Percentiles rank a stretch among this genome's conserved stretches.
Conservation (phyloP, 805 yeast species). For the Yamadazyma kitorensis region DNA sequence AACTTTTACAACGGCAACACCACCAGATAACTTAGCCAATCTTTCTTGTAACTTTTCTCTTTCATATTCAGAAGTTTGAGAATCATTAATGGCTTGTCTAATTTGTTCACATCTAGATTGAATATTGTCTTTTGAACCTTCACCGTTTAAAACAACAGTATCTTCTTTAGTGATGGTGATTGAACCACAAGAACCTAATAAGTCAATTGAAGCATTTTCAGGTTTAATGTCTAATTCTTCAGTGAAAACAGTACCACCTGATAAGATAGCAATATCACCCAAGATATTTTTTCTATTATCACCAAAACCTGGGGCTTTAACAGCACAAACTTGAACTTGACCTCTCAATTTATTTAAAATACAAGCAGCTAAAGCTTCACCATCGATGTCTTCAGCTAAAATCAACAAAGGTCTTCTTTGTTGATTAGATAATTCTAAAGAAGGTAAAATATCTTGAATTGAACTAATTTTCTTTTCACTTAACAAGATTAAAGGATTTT, state of each 20-base stretch:
- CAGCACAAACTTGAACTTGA: constrained; percentile 96
- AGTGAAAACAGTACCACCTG: constrained; percentile 90
- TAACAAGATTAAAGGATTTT: constrained; percentile 83
- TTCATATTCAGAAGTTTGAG: constrained; percentile 85
- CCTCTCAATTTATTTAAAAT: constrained; percentile 96
- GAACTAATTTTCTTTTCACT: constrained; percentile 89
- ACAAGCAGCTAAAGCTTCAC: constrained; percentile 98
- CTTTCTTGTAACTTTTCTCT: constrained; percentile 96
- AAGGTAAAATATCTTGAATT: constrained; percentile 87
- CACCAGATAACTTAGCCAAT: constrained; percentile 93
- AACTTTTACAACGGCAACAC: constrained; percentile 97
- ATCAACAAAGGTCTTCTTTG: constrained; percentile 89
- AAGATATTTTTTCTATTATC: constrained; percentile 96
- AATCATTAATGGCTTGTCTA: constrained; percentile 71
- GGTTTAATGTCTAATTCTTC: constrained; percentile 96
- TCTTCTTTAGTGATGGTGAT: constrained; percentile 93
- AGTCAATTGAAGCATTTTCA: constrained; percentile 86
- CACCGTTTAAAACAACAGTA: constrained; percentile 90
- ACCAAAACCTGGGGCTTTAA: constrained; percentile 98
- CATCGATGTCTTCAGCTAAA: constrained; percentile 94
- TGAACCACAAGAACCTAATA: constrained; percentile 89
- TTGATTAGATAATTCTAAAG: constrained; percentile 90
- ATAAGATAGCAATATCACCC: constrained; percentile 91
- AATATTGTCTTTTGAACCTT: constrained; percentile 79
- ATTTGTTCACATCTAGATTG: constrained; percentile 91